Evolutionary conservation across 2,329 filamentous ascomycete genomes (phyloP).

Genomic region (Colletotrichum theobromicola): DNA sequence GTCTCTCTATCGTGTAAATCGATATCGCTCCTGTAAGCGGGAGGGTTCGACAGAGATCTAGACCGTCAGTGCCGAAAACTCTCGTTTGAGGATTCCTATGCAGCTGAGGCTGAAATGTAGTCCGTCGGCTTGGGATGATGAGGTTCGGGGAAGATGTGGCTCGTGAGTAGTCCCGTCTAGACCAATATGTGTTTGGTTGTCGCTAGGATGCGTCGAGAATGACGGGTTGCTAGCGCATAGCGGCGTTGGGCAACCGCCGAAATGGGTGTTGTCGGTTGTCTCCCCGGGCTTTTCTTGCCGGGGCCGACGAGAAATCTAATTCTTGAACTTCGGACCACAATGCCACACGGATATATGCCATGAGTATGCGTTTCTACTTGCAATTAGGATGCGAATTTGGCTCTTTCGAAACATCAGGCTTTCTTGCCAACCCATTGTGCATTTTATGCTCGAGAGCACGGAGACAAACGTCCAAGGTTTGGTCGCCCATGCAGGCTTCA

Average conservation of each 20-base stretch:
- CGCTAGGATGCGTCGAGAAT: not conserved
- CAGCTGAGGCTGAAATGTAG: slow-evolving; percentile 1
- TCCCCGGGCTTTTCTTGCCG: not conserved
- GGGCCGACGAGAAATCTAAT: not conserved
- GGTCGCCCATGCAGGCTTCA: not conserved
- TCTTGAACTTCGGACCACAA: not conserved
- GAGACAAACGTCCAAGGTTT: not conserved
- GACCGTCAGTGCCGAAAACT: not conserved
- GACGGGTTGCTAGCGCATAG: not conserved
- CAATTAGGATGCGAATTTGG: not conserved
- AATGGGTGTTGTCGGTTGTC: not conserved
- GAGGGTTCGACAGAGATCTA: not conserved
- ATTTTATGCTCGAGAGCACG: not conserved
- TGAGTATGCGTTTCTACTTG: not conserved
- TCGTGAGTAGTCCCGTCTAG: slow-evolving; percentile 13
- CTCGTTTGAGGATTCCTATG: not conserved
- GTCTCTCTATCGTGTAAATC: not conserved
- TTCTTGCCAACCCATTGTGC: not conserved
- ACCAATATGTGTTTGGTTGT: not conserved
- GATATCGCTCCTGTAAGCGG: not conserved
- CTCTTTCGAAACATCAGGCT: not conserved
- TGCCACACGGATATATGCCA: not conserved
- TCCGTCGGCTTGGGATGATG: not conserved
- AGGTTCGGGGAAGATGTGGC: not conserved
- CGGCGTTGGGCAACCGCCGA: not conserved